phyloP scores from a whole-genome alignment of 2,329 filamentous ascomycete genomes.

The Madurella fahalii region DNA sequence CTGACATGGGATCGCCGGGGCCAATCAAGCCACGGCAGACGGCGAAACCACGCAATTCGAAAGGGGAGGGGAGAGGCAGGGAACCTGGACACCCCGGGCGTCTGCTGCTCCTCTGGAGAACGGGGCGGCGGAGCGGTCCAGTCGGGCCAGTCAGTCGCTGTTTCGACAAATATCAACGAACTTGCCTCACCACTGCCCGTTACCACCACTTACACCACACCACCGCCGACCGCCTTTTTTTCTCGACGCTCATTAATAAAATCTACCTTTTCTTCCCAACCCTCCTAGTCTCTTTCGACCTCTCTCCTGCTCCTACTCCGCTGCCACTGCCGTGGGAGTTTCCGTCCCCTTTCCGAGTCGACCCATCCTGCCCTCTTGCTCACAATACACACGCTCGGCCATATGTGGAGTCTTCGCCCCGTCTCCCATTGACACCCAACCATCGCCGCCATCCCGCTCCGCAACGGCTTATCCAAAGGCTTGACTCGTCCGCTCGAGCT shows the following conservation, averaged over 20 bases:
- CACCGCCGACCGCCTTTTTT: constrained; percentile 18
- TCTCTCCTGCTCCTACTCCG: constrained; percentile 3
- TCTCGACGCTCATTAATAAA: constrained; percentile 28
- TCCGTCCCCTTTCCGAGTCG: constrained; percentile 9
- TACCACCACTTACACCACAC: not conserved
- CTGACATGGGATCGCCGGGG: constrained; percentile 23
- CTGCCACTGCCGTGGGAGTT: constrained; percentile 15
- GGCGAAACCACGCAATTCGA: constrained; percentile 25
- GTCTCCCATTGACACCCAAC: constrained; percentile 20
- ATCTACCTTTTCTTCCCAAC: constrained; percentile 8
- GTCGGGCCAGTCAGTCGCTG: constrained; percentile 6
- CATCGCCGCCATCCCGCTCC: constrained; percentile 1
- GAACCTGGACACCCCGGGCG: not conserved
- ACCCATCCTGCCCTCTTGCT: not conserved
- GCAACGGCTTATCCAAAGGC: constrained; percentile 9
- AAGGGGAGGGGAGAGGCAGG: constrained; percentile 9
- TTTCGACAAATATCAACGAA: constrained; percentile 28
- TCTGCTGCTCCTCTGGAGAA: constrained; percentile 19
- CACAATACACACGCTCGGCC: constrained; percentile 3
- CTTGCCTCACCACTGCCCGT: constrained; percentile 17
- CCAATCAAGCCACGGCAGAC: constrained; percentile 26
- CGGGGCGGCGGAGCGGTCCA: constrained; percentile 23
- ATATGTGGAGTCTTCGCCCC: constrained; percentile 14
- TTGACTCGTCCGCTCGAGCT: constrained; percentile 50
- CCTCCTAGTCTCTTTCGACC: constrained; percentile 6